Conservation (phyloP, 257 asterid genomes). For the Solanum virginianum region DNA sequence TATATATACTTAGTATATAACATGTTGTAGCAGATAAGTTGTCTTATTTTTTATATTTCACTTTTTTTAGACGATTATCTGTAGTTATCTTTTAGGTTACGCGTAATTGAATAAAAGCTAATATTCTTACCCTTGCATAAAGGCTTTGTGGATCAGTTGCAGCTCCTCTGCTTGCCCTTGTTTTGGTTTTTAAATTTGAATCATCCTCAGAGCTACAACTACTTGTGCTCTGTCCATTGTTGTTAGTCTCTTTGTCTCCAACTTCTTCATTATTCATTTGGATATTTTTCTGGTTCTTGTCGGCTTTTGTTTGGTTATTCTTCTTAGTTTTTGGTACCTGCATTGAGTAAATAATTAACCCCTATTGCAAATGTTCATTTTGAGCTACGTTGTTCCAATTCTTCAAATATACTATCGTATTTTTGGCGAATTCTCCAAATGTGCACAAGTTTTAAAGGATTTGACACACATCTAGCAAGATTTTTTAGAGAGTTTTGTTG, state of each 20-base stretch:
- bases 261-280: slow-evolving; percentile 13
- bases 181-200: slow-evolving; percentile 3
- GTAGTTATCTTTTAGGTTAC: background rate
- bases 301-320: slow-evolving; percentile 14
- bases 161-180: slow-evolving; percentile 42
- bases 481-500: background rate
- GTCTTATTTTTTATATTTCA: background rate
- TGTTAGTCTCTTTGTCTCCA: slow-evolving; percentile 25
- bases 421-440: background rate
- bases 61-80: background rate
- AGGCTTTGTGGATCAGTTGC: slow-evolving; percentile 92
- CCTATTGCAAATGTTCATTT: background rate
- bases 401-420: background rate
- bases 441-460: background rate
- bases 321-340: slow-evolving; percentile 27
- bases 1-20: background rate
- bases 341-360: background rate
- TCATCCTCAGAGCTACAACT: slow-evolving; percentile 33
- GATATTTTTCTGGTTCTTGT: slow-evolving; percentile 14
- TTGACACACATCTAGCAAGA: background rate
- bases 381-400: background rate
- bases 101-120: background rate
- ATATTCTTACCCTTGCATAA: slow-evolving; percentile 66
- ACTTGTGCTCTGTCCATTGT: slow-evolving; percentile 22
- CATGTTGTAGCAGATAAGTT: rapidly evolving